A percentile compares a stretch with the other conserved stretches of the same genome.
These are phyloP conservation scores for Taxillus chinensis DNA, from an alignment of 164 flowering plant species.

Conservation along the genomic window DNA sequence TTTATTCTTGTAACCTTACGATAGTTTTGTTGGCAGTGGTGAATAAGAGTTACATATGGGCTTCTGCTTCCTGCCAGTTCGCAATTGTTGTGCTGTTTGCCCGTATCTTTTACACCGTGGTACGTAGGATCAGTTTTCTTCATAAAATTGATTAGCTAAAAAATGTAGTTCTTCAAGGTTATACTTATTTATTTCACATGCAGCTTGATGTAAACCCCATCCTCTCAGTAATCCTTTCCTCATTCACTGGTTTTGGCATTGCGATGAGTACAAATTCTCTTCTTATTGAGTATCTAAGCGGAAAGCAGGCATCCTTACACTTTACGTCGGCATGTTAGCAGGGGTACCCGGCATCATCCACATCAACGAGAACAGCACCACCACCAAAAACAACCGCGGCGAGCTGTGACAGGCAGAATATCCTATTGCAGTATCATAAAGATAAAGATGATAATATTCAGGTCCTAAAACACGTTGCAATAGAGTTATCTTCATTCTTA, in stretches of 20 bases:
- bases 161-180: background rate
- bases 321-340: conserved; percentile 22
- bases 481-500: no score
- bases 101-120: conserved; percentile 66
- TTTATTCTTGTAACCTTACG: no score
- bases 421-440: no score
- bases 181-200: conserved; percentile 7
- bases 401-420: no score
- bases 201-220: conserved; percentile 66
- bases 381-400: no score
- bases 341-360: conserved; percentile 16
- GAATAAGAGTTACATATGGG: no score
- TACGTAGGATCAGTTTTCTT: conserved; percentile 24
- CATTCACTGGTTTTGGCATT: conserved; percentile 79
- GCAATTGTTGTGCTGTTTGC: conserved; percentile 73
- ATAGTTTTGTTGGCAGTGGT: no score
- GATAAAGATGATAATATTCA: no score
- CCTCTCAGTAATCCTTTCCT: conserved; percentile 67
- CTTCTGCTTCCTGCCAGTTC: conserved; percentile 82
- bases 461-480: no score
- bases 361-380: conserved; percentile 13
- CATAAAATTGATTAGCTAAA: background rate
- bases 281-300: conserved; percentile 58
- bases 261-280: conserved; percentile 71
- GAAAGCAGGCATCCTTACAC: conserved; percentile 32